Base-by-base conservation (phyloP, 1,284 basidiomycete genomes). In the Ustilago sp. region DNA sequence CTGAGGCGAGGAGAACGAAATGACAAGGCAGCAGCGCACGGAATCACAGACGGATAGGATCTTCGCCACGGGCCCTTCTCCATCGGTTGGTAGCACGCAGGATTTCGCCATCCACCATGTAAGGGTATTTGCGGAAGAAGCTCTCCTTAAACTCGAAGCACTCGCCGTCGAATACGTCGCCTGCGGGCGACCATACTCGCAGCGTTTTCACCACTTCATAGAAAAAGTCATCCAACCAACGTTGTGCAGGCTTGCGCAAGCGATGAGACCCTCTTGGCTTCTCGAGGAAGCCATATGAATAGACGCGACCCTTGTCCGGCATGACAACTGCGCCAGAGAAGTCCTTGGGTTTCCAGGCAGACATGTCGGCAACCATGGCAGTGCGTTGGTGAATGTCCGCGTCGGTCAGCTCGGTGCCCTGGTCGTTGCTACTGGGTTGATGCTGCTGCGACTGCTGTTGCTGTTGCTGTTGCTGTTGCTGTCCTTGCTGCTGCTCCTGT, bases 51-150 rank as follows among this genome's bases (percentile, higher is more conserved):
- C 75, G 71, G 50, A 77, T 74, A 1, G 75, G 71, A 35, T 69
- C 64, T 51, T 77, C 75, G 57, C 75, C 75, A 3, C 75, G 70
- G 9, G 71, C 67, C 28, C 75, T 53, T 41, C 71, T 67, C 75
- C 75, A 77, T 23, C 75, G 70, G 53, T 77, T 77, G 36, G 75
- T 77, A 52, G 70, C 60, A 12, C 61, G 60, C 9, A 77, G 60
- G n/a, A 77, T 77, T 52, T 74, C 66, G 35, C 59, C 71, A 53
- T 77, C 75, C 23, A 70, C 75, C 63, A 77, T 64, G 59, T 67
- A 74, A 31, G 75, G 75, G 36, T 77, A 77, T 56, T 77, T 77
- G 54, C 71, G 67, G 68, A 74, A 74, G 56, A 77, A 71, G 71
- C 70, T 74, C 45, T 77, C 75, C 23, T 74, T 66, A 55, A 74